Base-by-base conservation (phyloP, 805 yeast genomes). In the Novakomyces olei region DNA sequence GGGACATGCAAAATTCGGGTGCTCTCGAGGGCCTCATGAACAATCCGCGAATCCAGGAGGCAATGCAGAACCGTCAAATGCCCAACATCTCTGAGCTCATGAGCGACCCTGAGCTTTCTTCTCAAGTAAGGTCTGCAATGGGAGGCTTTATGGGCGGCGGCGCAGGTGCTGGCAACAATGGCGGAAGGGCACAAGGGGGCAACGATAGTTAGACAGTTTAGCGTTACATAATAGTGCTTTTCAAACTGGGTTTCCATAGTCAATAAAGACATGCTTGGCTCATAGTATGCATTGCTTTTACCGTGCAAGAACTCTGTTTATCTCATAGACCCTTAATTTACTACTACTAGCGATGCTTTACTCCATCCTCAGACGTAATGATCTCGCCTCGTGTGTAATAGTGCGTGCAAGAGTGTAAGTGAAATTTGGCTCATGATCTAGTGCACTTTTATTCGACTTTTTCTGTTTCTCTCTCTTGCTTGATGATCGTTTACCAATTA, bases 1-100 rank as follows among this genome's bases (percentile, higher is more conserved):
- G 76, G 54, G 66, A 67, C 47, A 61, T 80, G 69, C 78, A 80
- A 93, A 67, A 81, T 50, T 94, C 95, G 24, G 63, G 58, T 23
- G 79, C 88, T 30, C 55, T 81, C 61, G 60, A 57, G 38, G 68
- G 69, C 31, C 55, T 83, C 49, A 67, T 83, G 78, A 67, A 57
- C 52, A 76, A 79, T 52, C 94, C 94, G 14, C 67, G 71, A 42
- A 49, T 81, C 18, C 70, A 69, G 48, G 74, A 72, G 49, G 77
- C 83, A 92, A 93, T 93, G 29, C 69, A 69, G 42, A 67, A 61
- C 37, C 60, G 79, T 51, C 72, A 76, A 18, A 41, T 45, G 50
- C 81, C 81, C 35, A 67, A 63, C 42, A 50, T 81, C 51, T 58
- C 65, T 26, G 78, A 73, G 31, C 45, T 81, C 49, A 67, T 80